Evolutionary conservation across 2,329 filamentous ascomycete genomes (phyloP).

Genomic region (Didymella lethalis): DNA sequence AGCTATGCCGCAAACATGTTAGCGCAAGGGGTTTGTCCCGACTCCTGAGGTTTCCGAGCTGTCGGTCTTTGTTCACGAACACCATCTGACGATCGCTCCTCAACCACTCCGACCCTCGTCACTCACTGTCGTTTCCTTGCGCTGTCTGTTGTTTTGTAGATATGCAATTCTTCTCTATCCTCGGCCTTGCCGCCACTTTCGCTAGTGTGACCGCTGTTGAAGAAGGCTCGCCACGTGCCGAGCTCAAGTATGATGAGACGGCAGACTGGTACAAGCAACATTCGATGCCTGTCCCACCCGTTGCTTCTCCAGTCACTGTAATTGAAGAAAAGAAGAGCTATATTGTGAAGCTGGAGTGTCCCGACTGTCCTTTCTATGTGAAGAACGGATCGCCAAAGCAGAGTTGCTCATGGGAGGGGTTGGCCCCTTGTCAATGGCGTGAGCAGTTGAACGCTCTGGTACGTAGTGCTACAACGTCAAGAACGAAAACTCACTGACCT

Average conservation of each 20-base stretch:
- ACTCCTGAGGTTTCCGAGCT: slow-evolving; percentile 3
- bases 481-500: slow-evolving; percentile 1
- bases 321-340: slow-evolving; percentile 35
- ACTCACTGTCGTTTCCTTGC: slow-evolving; percentile 19
- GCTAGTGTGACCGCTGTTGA: slow-evolving; percentile 14
- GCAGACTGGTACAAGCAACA: slow-evolving; percentile 19
- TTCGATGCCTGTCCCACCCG: slow-evolving; percentile 1
- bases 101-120: slow-evolving; percentile 15
- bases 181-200: slow-evolving; percentile 21
- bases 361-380: slow-evolving; percentile 37
- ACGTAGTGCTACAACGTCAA: slow-evolving; percentile 1
- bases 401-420: not conserved
- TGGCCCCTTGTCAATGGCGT: slow-evolving; percentile 23
- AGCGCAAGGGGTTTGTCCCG: slow-evolving; percentile 13
- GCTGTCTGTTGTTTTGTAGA: slow-evolving; percentile 9
- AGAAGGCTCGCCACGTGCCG: slow-evolving; percentile 2
- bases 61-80: slow-evolving; percentile 10
- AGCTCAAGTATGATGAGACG: slow-evolving; percentile 28
- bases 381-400: slow-evolving; percentile 13
- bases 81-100: slow-evolving; percentile 5
- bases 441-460: slow-evolving; percentile 39
- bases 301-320: slow-evolving; percentile 29
- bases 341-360: slow-evolving; percentile 41
- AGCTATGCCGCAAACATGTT: not conserved
- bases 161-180: slow-evolving; percentile 28